phyloP scores from a whole-genome alignment of 257 asterid genomes.

The Petrea volubilis region DNA sequence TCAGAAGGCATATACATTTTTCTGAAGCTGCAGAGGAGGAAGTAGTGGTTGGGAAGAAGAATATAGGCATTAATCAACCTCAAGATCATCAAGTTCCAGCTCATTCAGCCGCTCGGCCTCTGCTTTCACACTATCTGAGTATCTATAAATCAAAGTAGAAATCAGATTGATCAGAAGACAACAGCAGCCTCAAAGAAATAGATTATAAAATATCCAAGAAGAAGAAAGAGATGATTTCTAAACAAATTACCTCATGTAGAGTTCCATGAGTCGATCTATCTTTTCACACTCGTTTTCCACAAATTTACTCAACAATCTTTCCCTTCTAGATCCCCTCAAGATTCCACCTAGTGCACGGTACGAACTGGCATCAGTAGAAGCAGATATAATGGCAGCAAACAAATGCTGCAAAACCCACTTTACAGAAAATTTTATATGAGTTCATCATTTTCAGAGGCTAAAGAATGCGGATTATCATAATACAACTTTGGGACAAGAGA shows the following conservation, averaged over 20 bases:
- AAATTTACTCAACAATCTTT: slow-evolving; percentile 86
- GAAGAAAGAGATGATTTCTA: neutral
- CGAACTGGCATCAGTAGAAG: slow-evolving; percentile 16
- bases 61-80: slow-evolving; percentile 42
- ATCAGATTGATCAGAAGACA: slow-evolving; percentile 2
- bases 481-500: neutral
- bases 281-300: slow-evolving; percentile 97
- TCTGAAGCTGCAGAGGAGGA: neutral
- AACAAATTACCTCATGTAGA: slow-evolving; percentile 71
- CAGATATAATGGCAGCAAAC: neutral
- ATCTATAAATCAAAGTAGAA: slow-evolving; percentile 45
- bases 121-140: slow-evolving; percentile 79
- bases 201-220: neutral
- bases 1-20: neutral
- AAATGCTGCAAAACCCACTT: slow-evolving; percentile 7
- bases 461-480: slow-evolving; percentile 4
- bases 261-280: slow-evolving; percentile 97
- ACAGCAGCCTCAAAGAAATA: slow-evolving; percentile 6
- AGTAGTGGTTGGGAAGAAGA: slow-evolving; percentile 9
- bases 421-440: neutral
- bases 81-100: slow-evolving; percentile 83
- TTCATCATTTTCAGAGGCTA: slow-evolving; percentile 8
- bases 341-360: slow-evolving; percentile 69
- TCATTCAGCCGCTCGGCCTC: slow-evolving; percentile 66
- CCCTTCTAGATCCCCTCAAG: slow-evolving; percentile 94